These are phyloP conservation scores for Nigrospora osmanthi DNA, from an alignment of 2,329 filamentous ascomycete genomes.

Conservation along the genomic window DNA sequence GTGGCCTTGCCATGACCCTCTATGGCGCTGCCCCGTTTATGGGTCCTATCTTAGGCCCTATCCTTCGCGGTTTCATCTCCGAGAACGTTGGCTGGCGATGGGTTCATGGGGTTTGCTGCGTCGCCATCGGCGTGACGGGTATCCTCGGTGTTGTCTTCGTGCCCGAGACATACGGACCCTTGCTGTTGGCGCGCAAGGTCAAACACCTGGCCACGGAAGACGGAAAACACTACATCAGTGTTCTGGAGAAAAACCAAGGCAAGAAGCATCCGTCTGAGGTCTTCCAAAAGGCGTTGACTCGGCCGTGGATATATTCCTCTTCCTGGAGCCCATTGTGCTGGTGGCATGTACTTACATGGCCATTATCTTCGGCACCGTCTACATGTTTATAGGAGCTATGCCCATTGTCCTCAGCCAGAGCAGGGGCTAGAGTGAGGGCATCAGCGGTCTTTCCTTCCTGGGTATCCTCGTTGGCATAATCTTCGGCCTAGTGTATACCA, in stretches of 20 bases:
- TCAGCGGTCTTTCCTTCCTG: slow-evolving; percentile 54
- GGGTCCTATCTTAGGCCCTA: slow-evolving; percentile 51
- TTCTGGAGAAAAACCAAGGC: slow-evolving; percentile 34
- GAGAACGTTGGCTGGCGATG: slow-evolving; percentile 55
- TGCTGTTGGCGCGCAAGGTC: slow-evolving; percentile 46
- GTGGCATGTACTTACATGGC: slow-evolving; percentile 58
- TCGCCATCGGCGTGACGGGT: slow-evolving; percentile 53
- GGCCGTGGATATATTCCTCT: slow-evolving; percentile 59
- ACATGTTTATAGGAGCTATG: slow-evolving; percentile 46
- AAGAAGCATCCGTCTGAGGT: slow-evolving; percentile 34
- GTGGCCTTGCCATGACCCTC: slow-evolving; percentile 44
- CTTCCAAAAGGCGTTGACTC: slow-evolving; percentile 48
- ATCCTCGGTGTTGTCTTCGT: slow-evolving; percentile 39
- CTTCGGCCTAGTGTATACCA: slow-evolving; percentile 42
- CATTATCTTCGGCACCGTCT: slow-evolving; percentile 47
- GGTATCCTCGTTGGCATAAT: slow-evolving; percentile 59
- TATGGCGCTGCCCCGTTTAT: slow-evolving; percentile 49
- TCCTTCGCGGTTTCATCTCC: slow-evolving; percentile 55
- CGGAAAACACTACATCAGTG: slow-evolving; percentile 47
- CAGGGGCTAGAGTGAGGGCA: slow-evolving; percentile 49
- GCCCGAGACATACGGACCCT: slow-evolving; percentile 55
- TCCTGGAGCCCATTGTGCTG: slow-evolving; percentile 59
- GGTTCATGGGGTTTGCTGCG: slow-evolving; percentile 54
- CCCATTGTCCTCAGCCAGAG: slow-evolving; percentile 54
- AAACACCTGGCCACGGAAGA: slow-evolving; percentile 39